phyloP scores from a whole-genome alignment of 495 filamentous ascomycete genomes.

The Talaromyces adpressus region DNA sequence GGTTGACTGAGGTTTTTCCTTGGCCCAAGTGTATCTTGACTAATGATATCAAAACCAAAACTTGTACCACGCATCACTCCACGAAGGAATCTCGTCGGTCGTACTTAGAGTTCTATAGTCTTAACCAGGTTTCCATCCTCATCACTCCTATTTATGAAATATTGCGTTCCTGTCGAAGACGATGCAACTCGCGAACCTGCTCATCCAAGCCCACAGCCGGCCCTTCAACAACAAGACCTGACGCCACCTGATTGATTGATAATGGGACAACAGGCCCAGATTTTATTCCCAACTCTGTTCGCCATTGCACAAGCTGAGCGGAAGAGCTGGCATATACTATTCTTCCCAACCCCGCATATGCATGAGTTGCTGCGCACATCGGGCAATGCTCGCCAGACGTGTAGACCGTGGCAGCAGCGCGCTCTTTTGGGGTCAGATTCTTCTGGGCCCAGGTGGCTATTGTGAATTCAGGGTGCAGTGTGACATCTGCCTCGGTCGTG shows the following conservation, averaged over 20 bases:
- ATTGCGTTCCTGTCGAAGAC: neutral
- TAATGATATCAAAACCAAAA: no score
- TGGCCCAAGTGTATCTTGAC: no score
- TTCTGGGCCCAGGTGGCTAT: neutral
- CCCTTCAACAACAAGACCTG: neutral
- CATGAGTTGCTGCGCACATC: slow-evolving; percentile 27
- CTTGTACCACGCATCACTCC: no score
- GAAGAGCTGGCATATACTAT: slow-evolving; percentile 18
- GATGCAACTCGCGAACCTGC: neutral
- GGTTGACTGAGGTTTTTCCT: no score
- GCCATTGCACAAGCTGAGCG: neutral
- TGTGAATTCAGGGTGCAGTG: neutral
- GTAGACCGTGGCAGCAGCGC: slow-evolving; percentile 20
- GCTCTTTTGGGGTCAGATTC: slow-evolving; percentile 17
- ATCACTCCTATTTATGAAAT: neutral
- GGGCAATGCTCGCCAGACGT: slow-evolving; percentile 30
- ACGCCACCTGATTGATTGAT: neutral
- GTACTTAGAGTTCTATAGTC: no score
- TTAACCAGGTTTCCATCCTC: no score
- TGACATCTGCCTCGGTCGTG: neutral
- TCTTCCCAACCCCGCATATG: slow-evolving; percentile 18
- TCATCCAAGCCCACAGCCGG: neutral
- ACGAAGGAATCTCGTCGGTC: no score
- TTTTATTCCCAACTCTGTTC: neutral
- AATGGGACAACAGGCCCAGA: neutral